Evolutionary conservation across 2,329 filamentous ascomycete genomes (phyloP).

Genomic region (Davidsoniella virescens): DNA sequence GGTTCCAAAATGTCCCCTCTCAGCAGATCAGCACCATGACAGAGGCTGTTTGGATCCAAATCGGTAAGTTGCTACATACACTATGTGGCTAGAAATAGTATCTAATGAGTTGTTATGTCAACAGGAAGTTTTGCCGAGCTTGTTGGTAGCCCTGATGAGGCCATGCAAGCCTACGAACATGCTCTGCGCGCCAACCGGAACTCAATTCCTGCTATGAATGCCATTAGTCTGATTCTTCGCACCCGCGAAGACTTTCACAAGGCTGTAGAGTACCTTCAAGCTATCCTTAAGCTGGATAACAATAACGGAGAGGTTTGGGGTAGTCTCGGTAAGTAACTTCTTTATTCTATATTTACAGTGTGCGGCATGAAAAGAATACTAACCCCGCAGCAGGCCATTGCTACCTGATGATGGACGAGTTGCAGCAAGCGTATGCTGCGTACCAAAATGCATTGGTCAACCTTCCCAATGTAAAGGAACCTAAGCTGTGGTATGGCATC

Average conservation of each 20-base stretch:
- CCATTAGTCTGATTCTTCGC: conserved; percentile 79
- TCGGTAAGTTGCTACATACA: conserved; percentile 46
- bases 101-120: background rate
- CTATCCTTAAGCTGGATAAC: conserved; percentile 75
- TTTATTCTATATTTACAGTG: background rate
- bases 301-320: conserved; percentile 94
- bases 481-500: conserved; percentile 97
- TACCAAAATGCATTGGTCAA: conserved; percentile 94
- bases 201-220: conserved; percentile 83
- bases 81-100: background rate
- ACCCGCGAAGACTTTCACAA: conserved; percentile 88
- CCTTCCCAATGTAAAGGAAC: conserved; percentile 67
- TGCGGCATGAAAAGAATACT: background rate
- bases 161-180: conserved; percentile 78
- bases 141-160: conserved; percentile 75
- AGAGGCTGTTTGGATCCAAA: conserved; percentile 79
- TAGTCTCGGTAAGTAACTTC: conserved; percentile 53
- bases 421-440: conserved; percentile 90
- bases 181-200: conserved; percentile 75
- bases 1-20: conserved; percentile 31
- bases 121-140: conserved; percentile 73
- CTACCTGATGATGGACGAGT: conserved; percentile 95
- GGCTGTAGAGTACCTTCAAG: conserved; percentile 82
- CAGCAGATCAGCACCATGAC: conserved; percentile 67
- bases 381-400: conserved; percentile 60